Conservation (phyloP, 2,329 filamentous ascomycete species). For the Nemania abortiva region DNA sequence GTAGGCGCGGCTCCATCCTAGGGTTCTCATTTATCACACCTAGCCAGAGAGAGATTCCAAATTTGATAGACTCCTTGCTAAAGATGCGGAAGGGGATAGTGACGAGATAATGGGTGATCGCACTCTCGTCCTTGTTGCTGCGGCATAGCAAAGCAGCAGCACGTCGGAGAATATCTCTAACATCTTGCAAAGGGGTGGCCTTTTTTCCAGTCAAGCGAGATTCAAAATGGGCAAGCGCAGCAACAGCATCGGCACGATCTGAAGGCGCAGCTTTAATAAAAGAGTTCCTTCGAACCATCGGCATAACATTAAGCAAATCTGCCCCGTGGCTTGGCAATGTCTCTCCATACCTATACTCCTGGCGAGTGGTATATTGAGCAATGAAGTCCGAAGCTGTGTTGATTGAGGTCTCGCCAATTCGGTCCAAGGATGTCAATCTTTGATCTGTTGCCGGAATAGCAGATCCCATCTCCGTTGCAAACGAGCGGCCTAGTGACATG, state of each 20-base stretch:
- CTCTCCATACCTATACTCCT: slow-evolving; percentile 93
- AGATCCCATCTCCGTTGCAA: slow-evolving; percentile 92
- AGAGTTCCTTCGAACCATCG: slow-evolving; percentile 64
- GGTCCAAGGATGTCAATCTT: slow-evolving; percentile 83
- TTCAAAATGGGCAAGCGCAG: slow-evolving; percentile 79
- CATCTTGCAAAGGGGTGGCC: slow-evolving; percentile 76
- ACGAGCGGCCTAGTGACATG: slow-evolving; percentile 90
- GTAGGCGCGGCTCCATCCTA: slow-evolving; percentile 83
- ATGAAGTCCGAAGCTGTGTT: slow-evolving; percentile 97
- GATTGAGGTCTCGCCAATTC: slow-evolving; percentile 77
- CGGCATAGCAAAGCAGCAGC: slow-evolving; percentile 89
- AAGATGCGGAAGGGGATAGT: slow-evolving; percentile 93
- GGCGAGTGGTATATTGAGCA: slow-evolving; percentile 95
- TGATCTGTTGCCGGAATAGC: slow-evolving; percentile 88
- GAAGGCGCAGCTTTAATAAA: slow-evolving; percentile 64
- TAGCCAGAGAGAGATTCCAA: slow-evolving; percentile 95
- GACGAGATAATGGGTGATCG: slow-evolving; percentile 88
- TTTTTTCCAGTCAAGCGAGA: slow-evolving; percentile 76
- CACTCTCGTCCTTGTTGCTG: slow-evolving; percentile 78
- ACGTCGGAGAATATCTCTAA: slow-evolving; percentile 84
- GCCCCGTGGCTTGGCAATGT: slow-evolving; percentile 75
- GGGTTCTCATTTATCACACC: slow-evolving; percentile 98
- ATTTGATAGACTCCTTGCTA: slow-evolving; percentile 93
- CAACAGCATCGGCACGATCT: slow-evolving; percentile 70
- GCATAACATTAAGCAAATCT: slow-evolving; percentile 73